Conservation (phyloP, 2,329 filamentous ascomycete genomes). For the Leptographium procerum region DNA sequence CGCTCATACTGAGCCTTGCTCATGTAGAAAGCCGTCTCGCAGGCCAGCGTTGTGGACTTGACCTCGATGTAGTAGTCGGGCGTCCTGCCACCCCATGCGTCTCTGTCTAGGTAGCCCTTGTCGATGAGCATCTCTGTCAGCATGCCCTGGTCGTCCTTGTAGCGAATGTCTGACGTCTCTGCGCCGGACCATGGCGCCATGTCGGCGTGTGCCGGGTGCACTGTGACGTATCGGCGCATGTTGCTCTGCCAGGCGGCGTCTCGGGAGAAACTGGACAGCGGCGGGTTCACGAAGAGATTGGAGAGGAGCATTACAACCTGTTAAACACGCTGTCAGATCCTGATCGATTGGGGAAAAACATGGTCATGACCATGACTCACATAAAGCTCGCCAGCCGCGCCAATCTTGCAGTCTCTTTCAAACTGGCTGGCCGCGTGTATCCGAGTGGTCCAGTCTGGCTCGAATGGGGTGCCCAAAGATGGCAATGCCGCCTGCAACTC, state of each 20-base stretch:
- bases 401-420: constrained; percentile 9
- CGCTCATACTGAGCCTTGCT: constrained; percentile 31
- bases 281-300: too few species aligned
- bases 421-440: not conserved
- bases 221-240: constrained; percentile 27
- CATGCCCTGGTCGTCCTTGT: constrained; percentile 23
- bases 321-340: constrained; percentile 21
- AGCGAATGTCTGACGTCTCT: constrained; percentile 36
- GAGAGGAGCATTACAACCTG: constrained; percentile 1
- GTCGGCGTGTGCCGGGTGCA: constrained; percentile 27
- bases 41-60: constrained; percentile 30
- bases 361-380: constrained; percentile 6
- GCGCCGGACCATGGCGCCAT: constrained; percentile 25
- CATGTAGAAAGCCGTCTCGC: constrained; percentile 31
- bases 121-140: constrained; percentile 24
- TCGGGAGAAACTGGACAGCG: too few species aligned
- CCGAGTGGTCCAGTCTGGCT: not conserved
- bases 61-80: constrained; percentile 38
- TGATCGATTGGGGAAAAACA: not conserved
- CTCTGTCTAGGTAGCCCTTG: constrained; percentile 15
- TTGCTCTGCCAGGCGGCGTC: constrained; percentile 33
- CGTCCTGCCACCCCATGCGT: constrained; percentile 15
- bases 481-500: not conserved
- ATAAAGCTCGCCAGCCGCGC: constrained; percentile 14
- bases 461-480: not conserved